phyloP scores from a whole-genome alignment of 2,329 filamentous ascomycete genomes.

The Exophiala bonariae region DNA sequence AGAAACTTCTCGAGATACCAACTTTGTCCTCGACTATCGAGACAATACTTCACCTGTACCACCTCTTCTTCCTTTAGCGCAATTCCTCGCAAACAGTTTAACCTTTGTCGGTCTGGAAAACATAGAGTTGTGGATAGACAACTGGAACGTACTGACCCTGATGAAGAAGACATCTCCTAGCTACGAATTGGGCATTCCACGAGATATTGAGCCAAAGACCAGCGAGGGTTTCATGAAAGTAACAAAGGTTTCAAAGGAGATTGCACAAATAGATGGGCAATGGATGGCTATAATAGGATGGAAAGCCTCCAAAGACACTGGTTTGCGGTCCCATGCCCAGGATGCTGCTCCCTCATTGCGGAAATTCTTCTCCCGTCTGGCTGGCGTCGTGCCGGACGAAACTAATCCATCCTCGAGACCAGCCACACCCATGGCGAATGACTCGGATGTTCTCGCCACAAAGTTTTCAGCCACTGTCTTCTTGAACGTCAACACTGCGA shows the following conservation, averaged over 20 bases:
- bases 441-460: slow-evolving; percentile 67
- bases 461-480: slow-evolving; percentile 73
- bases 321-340: slow-evolving; percentile 39
- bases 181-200: slow-evolving; percentile 69
- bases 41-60: slow-evolving; percentile 85
- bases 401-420: slow-evolving; percentile 29
- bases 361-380: slow-evolving; percentile 79
- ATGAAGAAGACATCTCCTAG: slow-evolving; percentile 84
- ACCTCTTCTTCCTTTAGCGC: slow-evolving; percentile 78
- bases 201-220: slow-evolving; percentile 77
- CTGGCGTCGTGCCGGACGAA: slow-evolving; percentile 43
- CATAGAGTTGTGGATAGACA: slow-evolving; percentile 88
- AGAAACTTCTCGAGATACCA: slow-evolving; percentile 70
- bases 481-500: slow-evolving; percentile 80
- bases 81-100: slow-evolving; percentile 91
- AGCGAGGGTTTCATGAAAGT: slow-evolving; percentile 89
- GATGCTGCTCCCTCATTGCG: slow-evolving; percentile 63
- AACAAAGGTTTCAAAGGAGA: slow-evolving; percentile 74
- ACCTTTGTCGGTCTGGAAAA: slow-evolving; percentile 89
- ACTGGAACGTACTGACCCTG: slow-evolving; percentile 76
- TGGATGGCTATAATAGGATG: slow-evolving; percentile 88
- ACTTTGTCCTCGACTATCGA: slow-evolving; percentile 93
- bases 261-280: slow-evolving; percentile 85
- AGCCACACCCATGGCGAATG: slow-evolving; percentile 51
- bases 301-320: slow-evolving; percentile 59